A percentile compares a stretch with the other conserved stretches of the same genome.
phyloP scores from a whole-genome alignment of 1,284 basidiomycete genomes.

The Mycena citricolor region DNA sequence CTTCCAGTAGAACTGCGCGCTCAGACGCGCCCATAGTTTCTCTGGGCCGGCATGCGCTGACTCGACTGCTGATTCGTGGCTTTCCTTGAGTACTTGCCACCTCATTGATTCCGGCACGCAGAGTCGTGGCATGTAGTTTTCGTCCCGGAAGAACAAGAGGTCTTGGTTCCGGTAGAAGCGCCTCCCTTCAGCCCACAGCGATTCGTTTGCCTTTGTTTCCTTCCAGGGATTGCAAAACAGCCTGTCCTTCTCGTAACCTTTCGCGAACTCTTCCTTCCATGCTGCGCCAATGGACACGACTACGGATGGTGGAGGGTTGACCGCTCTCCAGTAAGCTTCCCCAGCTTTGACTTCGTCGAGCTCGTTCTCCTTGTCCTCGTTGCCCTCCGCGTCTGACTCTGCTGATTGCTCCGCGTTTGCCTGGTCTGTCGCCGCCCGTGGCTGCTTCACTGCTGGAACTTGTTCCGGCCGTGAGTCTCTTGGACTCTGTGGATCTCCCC shows the following conservation, averaged over 20 bases:
- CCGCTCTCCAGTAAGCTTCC: background rate
- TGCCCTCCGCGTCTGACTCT: background rate
- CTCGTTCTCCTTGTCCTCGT: background rate
- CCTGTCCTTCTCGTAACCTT: background rate
- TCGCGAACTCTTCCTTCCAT: background rate
- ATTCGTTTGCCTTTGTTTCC: background rate
- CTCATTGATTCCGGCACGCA: constrained; percentile 23
- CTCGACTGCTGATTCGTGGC: constrained; percentile 15
- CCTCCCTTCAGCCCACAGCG: constrained; percentile 3
- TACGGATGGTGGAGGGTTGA: background rate
- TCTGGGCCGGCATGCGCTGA: constrained; percentile 16
- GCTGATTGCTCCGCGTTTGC: background rate
- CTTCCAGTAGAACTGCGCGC: constrained; percentile 17
- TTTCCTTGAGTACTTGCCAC: constrained; percentile 10
- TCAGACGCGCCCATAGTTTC: background rate
- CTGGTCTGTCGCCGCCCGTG: too few relatives aligned
- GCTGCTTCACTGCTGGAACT: background rate
- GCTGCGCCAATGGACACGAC: background rate
- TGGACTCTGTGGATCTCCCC: background rate
- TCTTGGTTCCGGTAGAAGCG: constrained; percentile 21
- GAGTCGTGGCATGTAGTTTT: constrained; percentile 22
- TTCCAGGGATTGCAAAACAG: constrained; percentile 4
- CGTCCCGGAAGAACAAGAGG: constrained; percentile 26
- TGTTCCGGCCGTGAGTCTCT: background rate
- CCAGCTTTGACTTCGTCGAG: background rate